Evolutionary conservation across 2,329 filamentous ascomycete species (phyloP).

Genomic region (Ascosphaera pollenicola): DNA sequence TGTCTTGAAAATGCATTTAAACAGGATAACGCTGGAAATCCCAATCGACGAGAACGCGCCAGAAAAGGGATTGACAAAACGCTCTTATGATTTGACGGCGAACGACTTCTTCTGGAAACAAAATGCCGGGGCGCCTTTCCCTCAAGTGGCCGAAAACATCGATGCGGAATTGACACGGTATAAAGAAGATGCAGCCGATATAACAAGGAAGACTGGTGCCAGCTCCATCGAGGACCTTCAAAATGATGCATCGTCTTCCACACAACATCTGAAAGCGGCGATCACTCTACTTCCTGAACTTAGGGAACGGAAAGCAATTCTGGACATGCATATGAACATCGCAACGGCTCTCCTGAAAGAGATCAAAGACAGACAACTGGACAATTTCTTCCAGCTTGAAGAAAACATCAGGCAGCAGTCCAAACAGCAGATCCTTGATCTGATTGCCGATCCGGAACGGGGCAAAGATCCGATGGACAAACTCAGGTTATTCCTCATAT

Average conservation of each 20-base stretch:
- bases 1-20: constrained; percentile 60
- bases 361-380: constrained; percentile 85
- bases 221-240: constrained; percentile 82
- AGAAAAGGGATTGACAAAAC: constrained; percentile 55
- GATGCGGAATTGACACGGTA: constrained; percentile 84
- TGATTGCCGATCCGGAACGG: constrained; percentile 61
- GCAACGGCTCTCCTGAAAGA: constrained; percentile 56
- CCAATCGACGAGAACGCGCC: constrained; percentile 58
- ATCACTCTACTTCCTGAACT: constrained; percentile 85
- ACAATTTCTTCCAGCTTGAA: constrained; percentile 91
- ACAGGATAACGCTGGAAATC: constrained; percentile 80
- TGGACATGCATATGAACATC: constrained; percentile 99
- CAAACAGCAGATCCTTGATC: constrained; percentile 68
- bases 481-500: constrained; percentile 84
- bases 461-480: constrained; percentile 75
- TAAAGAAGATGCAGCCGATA: constrained; percentile 81
- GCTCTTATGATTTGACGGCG: constrained; percentile 69
- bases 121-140: constrained; percentile 78
- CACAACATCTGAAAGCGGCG: constrained; percentile 85
- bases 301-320: constrained; percentile 69
- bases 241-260: constrained; percentile 69
- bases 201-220: constrained; percentile 88
- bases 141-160: constrained; percentile 89
- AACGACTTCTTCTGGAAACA: constrained; percentile 95
- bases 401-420: constrained; percentile 82